Conservation (phyloP, 2,329 filamentous ascomycete genomes). For the Ophiostoma ulmi region DNA sequence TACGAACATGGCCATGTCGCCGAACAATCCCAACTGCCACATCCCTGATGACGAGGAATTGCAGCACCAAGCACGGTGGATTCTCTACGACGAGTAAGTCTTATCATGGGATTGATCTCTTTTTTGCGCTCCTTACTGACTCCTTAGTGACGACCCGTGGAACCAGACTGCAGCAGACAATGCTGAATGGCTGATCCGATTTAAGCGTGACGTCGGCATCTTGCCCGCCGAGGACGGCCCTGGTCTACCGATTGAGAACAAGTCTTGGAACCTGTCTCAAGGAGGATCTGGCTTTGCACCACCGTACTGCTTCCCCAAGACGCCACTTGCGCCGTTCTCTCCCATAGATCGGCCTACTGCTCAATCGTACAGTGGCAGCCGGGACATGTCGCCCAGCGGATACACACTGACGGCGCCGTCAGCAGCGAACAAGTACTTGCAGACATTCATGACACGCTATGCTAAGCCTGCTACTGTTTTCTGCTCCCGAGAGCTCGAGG, state of each 20-base stretch:
- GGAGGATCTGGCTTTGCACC: constrained; percentile 53
- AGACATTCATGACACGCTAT: constrained; percentile 41
- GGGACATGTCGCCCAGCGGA: constrained; percentile 30
- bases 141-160: constrained; percentile 54
- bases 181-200: constrained; percentile 57
- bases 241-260: constrained; percentile 40
- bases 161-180: constrained; percentile 62
- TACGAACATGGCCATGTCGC: constrained; percentile 49
- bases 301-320: constrained; percentile 47
- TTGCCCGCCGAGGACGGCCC: constrained; percentile 45
- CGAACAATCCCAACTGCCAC: constrained; percentile 56
- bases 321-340: constrained; percentile 36
- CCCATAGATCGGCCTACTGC: constrained; percentile 30
- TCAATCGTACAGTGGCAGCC: constrained; percentile 33
- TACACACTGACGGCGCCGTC: constrained; percentile 34
- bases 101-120: background rate
- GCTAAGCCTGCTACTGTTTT: constrained; percentile 49
- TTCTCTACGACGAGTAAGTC: constrained; percentile 57
- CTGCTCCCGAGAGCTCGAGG: constrained; percentile 55
- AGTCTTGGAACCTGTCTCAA: constrained; percentile 45
- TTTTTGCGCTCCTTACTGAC: background rate
- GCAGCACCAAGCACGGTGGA: constrained; percentile 59
- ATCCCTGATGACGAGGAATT: constrained; percentile 57
- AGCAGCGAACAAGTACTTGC: constrained; percentile 47
- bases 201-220: constrained; percentile 56